phyloP scores from a whole-genome alignment of 305 asterid species.

The Coffea humblotiana region DNA sequence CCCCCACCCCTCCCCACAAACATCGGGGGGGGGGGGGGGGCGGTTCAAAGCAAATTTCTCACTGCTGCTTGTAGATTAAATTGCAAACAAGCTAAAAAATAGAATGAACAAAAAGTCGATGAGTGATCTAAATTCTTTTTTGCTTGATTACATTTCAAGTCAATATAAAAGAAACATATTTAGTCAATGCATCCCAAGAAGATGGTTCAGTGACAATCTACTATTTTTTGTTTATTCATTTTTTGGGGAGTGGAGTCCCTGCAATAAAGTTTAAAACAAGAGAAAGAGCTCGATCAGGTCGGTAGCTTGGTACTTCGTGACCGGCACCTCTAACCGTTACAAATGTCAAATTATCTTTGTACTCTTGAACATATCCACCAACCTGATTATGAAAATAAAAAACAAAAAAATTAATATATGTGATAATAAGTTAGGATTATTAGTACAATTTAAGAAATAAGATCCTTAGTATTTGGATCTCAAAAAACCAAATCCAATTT shows the following conservation, averaged over 20 bases:
- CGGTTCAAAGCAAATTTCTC: no score
- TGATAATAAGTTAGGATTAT: neutral
- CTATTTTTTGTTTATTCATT: slow-evolving; percentile 10
- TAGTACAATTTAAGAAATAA: no score
- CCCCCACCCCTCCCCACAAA: no score
- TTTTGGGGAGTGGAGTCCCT: slow-evolving; percentile 47
- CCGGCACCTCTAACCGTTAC: slow-evolving; percentile 81
- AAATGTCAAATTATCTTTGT: slow-evolving; percentile 54
- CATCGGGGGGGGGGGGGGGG: no score
- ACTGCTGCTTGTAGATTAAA: no score
- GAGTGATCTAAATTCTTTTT: no score
- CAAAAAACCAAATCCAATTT: neutral
- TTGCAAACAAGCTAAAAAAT: no score
- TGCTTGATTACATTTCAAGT: no score
- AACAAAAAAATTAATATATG: neutral
- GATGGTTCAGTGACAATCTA: no score
- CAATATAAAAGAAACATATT: no score
- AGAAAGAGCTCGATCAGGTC: slow-evolving; percentile 60
- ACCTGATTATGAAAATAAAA: slow-evolving; percentile 35
- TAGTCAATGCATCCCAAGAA: no score
- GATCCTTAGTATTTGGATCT: neutral
- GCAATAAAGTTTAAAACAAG: slow-evolving; percentile 52
- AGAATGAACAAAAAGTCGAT: no score
- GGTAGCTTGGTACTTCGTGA: slow-evolving; percentile 69
- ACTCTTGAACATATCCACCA: slow-evolving; percentile 65